Conservation (phyloP, 768 basidiomycete genomes). For the Antrodiella citrinella region DNA sequence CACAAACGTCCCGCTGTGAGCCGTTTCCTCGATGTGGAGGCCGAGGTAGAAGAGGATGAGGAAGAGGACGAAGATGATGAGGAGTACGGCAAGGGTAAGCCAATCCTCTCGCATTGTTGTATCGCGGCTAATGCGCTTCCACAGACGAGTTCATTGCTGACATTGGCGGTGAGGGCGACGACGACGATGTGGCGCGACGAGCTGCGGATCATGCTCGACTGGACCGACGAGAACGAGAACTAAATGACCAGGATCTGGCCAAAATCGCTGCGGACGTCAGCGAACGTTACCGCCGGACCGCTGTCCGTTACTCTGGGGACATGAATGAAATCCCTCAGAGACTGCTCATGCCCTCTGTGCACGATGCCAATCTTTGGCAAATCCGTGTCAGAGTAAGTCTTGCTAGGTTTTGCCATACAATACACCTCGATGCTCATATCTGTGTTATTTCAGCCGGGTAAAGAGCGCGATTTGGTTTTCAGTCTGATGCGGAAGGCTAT, state of each 20-base stretch:
- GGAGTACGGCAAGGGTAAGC: slow-evolving; percentile 46
- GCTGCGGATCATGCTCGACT: slow-evolving; percentile 60
- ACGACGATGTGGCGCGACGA: slow-evolving; percentile 42
- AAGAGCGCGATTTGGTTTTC: slow-evolving; percentile 89
- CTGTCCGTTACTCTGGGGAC: slow-evolving; percentile 79
- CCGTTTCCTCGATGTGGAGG: slow-evolving; percentile 93
- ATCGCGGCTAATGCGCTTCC: background rate
- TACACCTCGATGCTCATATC: background rate
- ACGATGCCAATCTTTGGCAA: slow-evolving; percentile 95
- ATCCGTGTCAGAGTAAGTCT: slow-evolving; percentile 77
- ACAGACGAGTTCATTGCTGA: slow-evolving; percentile 68
- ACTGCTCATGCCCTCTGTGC: slow-evolving; percentile 91
- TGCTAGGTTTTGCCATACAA: background rate
- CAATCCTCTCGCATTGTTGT: slow-evolving; percentile 24
- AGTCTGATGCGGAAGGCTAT: slow-evolving; percentile 93
- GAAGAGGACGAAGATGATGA: slow-evolving; percentile 90
- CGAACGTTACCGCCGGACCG: slow-evolving; percentile 66
- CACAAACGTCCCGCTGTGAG: slow-evolving; percentile 59
- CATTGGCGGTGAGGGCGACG: slow-evolving; percentile 53
- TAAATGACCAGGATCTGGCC: slow-evolving; percentile 73
- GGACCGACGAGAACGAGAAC: slow-evolving; percentile 61
- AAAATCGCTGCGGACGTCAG: slow-evolving; percentile 78
- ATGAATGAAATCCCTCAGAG: slow-evolving; percentile 91
- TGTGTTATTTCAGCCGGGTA: slow-evolving; percentile 54
- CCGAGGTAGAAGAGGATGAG: slow-evolving; percentile 94